phyloP scores from a whole-genome alignment of 2,329 filamentous ascomycete genomes.

The Chaetomiaceae sp. region DNA sequence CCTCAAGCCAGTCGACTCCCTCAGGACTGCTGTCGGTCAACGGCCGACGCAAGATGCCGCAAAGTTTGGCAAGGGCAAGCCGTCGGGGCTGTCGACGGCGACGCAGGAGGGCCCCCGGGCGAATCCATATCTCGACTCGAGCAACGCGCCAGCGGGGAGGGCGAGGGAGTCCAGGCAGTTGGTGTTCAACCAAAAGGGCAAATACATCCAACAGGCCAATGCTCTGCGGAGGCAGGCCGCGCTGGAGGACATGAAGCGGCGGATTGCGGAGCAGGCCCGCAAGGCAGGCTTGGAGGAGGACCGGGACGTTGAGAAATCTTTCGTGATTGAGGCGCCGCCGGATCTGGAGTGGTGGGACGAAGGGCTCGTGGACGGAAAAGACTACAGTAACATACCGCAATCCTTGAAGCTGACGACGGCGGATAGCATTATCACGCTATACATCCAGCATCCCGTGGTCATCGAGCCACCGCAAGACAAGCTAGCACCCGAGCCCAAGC shows the following conservation, averaged over 20 bases:
- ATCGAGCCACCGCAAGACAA: slow-evolving; percentile 89
- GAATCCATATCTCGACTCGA: slow-evolving; percentile 79
- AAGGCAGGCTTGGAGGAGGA: slow-evolving; percentile 94
- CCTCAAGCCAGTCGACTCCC: slow-evolving; percentile 15
- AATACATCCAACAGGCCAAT: slow-evolving; percentile 92
- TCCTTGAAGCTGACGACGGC: slow-evolving; percentile 67
- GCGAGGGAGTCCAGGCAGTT: slow-evolving; percentile 68
- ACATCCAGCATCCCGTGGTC: slow-evolving; percentile 87
- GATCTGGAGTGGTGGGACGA: slow-evolving; percentile 98
- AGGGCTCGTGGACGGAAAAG: slow-evolving; percentile 67
- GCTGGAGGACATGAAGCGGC: slow-evolving; percentile 89
- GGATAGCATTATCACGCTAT: slow-evolving; percentile 85
- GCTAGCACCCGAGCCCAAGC: slow-evolving; percentile 69
- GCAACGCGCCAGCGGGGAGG: slow-evolving; percentile 50
- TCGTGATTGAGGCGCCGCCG: slow-evolving; percentile 75
- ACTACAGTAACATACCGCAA: slow-evolving; percentile 62
- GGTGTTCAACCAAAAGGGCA: slow-evolving; percentile 90
- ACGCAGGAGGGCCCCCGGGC: slow-evolving; percentile 29
- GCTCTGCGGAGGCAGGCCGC: slow-evolving; percentile 81
- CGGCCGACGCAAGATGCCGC: slow-evolving; percentile 20
- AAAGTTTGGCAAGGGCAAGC: slow-evolving; percentile 31
- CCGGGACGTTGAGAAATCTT: slow-evolving; percentile 80
- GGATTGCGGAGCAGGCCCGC: slow-evolving; percentile 78
- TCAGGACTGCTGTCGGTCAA: slow-evolving; percentile 8
- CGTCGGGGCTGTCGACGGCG: slow-evolving; percentile 22